phyloP scores from a whole-genome alignment of 495 filamentous ascomycete species.

The Lophiostoma macrostomum region DNA sequence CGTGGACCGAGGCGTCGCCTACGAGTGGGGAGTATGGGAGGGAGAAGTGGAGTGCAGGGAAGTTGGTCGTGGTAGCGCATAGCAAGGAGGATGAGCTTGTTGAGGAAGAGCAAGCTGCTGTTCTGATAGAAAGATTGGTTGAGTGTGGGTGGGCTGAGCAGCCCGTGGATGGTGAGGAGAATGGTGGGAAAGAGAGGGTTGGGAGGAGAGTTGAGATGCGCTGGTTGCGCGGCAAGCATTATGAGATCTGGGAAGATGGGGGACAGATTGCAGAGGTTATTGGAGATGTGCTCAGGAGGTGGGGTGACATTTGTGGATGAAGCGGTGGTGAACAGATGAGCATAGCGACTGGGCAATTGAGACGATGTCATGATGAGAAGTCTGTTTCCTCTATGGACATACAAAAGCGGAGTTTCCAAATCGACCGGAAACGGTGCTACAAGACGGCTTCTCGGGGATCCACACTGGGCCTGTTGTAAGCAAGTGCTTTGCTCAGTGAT shows the following conservation, averaged over 20 bases:
- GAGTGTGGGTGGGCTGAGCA: slow-evolving; percentile 33
- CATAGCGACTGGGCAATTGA: background rate
- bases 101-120: slow-evolving; percentile 51
- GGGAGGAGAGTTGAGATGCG: slow-evolving; percentile 35
- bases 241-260: slow-evolving; percentile 57
- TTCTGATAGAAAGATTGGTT: slow-evolving; percentile 46
- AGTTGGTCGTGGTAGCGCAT: slow-evolving; percentile 56
- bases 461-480: too few species aligned
- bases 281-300: slow-evolving; percentile 15
- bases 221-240: slow-evolving; percentile 59
- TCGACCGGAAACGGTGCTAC: too few species aligned
- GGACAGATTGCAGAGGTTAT: slow-evolving; percentile 47
- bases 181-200: slow-evolving; percentile 21
- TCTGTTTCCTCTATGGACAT: background rate
- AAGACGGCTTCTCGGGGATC: too few species aligned
- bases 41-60: slow-evolving; percentile 45
- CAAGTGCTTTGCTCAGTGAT: too few species aligned
- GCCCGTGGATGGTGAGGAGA: background rate
- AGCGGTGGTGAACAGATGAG: background rate
- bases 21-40: slow-evolving; percentile 37
- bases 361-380: background rate
- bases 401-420: slow-evolving; percentile 6
- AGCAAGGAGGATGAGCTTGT: slow-evolving; percentile 62
- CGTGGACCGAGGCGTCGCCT: background rate
- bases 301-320: background rate